Evolutionary conservation across 139 green algal species (phyloP).

Genomic region (Chlamydomonas sp.): DNA sequence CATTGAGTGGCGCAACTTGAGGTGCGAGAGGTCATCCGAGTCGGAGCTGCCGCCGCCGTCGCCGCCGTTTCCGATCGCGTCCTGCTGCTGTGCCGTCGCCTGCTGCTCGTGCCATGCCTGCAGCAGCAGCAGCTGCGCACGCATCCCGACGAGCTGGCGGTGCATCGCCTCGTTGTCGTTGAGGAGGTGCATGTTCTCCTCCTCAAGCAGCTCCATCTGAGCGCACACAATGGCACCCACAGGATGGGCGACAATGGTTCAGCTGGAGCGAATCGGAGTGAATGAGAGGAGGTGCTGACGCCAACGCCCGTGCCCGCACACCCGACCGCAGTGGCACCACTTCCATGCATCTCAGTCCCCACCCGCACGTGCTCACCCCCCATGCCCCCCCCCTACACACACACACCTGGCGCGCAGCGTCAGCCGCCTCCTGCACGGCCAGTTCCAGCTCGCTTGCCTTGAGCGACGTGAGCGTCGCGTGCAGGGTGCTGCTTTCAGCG

Average conservation of each 20-base stretch:
- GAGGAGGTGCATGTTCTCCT: neutral
- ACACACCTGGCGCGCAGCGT: slow-evolving; percentile 10
- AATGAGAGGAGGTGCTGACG: neutral
- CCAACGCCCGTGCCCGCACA: neutral
- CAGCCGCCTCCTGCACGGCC: slow-evolving; percentile 1
- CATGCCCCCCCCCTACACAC: too few relatives aligned
- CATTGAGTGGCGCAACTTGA: neutral
- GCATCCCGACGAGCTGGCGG: neutral
- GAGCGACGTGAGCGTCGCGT: neutral
- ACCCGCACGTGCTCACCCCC: too few relatives aligned
- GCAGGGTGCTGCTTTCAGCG: neutral
- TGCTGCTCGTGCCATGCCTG: neutral
- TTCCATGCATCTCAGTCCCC: slow-evolving; percentile 1
- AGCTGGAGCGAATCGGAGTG: neutral
- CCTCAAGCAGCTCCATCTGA: neutral
- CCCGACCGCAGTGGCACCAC: neutral
- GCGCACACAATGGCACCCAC: neutral
- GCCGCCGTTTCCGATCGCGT: too few relatives aligned
- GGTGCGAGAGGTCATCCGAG: neutral
- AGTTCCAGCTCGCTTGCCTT: slow-evolving; percentile 13
- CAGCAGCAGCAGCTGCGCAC: neutral
- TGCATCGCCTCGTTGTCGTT: neutral
- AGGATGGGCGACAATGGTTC: neutral
- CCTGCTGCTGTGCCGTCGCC: too few relatives aligned
- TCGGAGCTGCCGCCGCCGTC: neutral